Evolutionary conservation across 768 basidiomycete species (phyloP).

Genomic region (Naematelia aurantialba): DNA sequence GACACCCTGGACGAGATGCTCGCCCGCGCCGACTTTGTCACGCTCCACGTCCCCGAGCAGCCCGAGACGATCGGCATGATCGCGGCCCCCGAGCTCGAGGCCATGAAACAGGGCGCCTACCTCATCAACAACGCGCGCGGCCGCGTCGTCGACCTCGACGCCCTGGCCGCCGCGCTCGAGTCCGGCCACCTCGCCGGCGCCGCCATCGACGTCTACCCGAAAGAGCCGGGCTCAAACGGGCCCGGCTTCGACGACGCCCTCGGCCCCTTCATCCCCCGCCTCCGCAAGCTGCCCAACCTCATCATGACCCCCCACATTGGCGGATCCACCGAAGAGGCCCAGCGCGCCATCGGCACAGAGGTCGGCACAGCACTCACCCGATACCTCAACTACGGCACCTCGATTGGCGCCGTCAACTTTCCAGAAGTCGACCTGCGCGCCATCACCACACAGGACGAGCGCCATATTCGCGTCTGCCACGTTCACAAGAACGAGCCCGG

Average conservation of each 20-base stretch:
- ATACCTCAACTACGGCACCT: slow-evolving; percentile 89
- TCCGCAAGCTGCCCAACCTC: slow-evolving; percentile 77
- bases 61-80: slow-evolving; percentile 97
- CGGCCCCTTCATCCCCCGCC: slow-evolving; percentile 74
- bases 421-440: slow-evolving; percentile 95
- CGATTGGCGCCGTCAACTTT: slow-evolving; percentile 93
- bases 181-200: slow-evolving; percentile 86
- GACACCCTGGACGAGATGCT: slow-evolving; percentile 73
- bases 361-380: slow-evolving; percentile 78
- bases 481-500: slow-evolving; percentile 75
- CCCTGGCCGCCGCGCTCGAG: slow-evolving; percentile 72
- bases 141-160: slow-evolving; percentile 89
- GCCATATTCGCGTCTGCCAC: slow-evolving; percentile 83
- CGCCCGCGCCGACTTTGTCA: slow-evolving; percentile 80
- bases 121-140: slow-evolving; percentile 98
- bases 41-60: slow-evolving; percentile 92
- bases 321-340: slow-evolving; percentile 97
- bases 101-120: slow-evolving; percentile 93
- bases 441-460: slow-evolving; percentile 76
- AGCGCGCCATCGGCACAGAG: slow-evolving; percentile 93
- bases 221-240: slow-evolving; percentile 89
- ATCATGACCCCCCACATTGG: slow-evolving; percentile 99
- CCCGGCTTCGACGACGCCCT: slow-evolving; percentile 78
- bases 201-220: slow-evolving; percentile 90
- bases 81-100: slow-evolving; percentile 64